These are phyloP conservation scores for Liquidambar formosana DNA, from an alignment of 164 flowering plant genomes.

Conservation along the genomic window DNA sequence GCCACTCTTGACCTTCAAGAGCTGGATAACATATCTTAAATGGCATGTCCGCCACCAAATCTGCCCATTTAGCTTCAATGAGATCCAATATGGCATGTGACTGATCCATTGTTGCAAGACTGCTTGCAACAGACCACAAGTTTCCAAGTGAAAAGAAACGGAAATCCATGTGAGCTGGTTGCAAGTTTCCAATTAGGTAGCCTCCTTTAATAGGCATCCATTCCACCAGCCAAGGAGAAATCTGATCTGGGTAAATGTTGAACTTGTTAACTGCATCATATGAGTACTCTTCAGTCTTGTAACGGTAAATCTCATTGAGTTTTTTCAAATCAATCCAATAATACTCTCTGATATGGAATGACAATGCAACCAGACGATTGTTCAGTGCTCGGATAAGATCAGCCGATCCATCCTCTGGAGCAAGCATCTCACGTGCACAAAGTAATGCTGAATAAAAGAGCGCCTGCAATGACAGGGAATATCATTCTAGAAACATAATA, in stretches of 20 bases:
- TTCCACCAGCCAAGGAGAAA: constrained; percentile 46
- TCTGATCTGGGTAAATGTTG: constrained; percentile 53
- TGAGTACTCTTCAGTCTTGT: constrained; percentile 48
- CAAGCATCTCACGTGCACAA: constrained; percentile 61
- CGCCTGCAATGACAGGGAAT: constrained; percentile 32
- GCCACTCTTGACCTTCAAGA: constrained; percentile 54
- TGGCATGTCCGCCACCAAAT: constrained; percentile 50
- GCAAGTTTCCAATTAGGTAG: constrained; percentile 45
- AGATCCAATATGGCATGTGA: constrained; percentile 48
- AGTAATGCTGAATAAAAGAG: constrained; percentile 56
- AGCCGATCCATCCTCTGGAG: constrained; percentile 54
- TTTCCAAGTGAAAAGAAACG: constrained; percentile 47
- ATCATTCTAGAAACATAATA: neutral
- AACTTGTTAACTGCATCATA: constrained; percentile 49
- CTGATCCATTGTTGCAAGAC: constrained; percentile 35
- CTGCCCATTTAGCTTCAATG: constrained; percentile 46
- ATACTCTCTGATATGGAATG: constrained; percentile 49
- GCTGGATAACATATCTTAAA: constrained; percentile 51
- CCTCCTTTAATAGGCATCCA: constrained; percentile 53
- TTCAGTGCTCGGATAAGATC: constrained; percentile 53
- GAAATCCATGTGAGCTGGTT: constrained; percentile 55
- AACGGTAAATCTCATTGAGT: constrained; percentile 39
- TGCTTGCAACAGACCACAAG: constrained; percentile 36
- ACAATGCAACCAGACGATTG: constrained; percentile 51
- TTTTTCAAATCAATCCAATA: constrained; percentile 44